phyloP scores from a whole-genome alignment of 2,329 filamentous ascomycete genomes.

The Ceratocystis papillata region DNA sequence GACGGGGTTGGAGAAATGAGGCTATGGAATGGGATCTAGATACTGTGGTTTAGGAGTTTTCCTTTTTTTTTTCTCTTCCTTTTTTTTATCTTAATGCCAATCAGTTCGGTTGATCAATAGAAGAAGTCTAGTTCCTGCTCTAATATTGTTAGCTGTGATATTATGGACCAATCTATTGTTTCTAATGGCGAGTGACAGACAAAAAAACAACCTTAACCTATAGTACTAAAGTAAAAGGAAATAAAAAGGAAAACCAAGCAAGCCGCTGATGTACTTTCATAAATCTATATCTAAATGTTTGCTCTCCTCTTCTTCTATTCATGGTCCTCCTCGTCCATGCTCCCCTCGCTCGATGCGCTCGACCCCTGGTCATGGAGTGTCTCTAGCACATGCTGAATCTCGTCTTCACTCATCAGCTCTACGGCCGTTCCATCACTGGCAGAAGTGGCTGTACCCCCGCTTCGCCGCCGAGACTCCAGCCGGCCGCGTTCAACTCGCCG shows the following conservation, averaged over 20 bases:
- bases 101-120: background rate
- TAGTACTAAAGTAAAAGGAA: background rate
- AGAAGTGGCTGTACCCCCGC: too few species aligned
- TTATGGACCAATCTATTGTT: too few species aligned
- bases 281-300: background rate
- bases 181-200: background rate
- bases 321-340: constrained; percentile 18
- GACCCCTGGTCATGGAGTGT: constrained; percentile 27
- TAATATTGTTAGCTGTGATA: too few species aligned
- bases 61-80: constrained; percentile 4
- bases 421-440: constrained; percentile 36
- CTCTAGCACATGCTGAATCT: constrained; percentile 41
- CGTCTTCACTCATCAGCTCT: constrained; percentile 52
- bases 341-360: constrained; percentile 11
- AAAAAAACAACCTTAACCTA: background rate
- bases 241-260: background rate
- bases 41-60: constrained; percentile 16
- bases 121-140: background rate
- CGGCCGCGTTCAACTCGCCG: constrained; percentile 51
- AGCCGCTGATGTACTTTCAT: background rate
- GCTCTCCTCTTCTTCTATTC: background rate
- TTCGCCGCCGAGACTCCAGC: constrained; percentile 38
- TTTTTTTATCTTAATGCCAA: constrained; percentile 1
- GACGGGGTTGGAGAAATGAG: background rate
- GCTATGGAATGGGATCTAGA: constrained; percentile 6